A percentile compares a stretch with the other conserved stretches of the same genome.
These are phyloP conservation scores for Butyriboletus regius DNA, from an alignment of 1,284 basidiomycete genomes.

Conservation along the genomic window DNA sequence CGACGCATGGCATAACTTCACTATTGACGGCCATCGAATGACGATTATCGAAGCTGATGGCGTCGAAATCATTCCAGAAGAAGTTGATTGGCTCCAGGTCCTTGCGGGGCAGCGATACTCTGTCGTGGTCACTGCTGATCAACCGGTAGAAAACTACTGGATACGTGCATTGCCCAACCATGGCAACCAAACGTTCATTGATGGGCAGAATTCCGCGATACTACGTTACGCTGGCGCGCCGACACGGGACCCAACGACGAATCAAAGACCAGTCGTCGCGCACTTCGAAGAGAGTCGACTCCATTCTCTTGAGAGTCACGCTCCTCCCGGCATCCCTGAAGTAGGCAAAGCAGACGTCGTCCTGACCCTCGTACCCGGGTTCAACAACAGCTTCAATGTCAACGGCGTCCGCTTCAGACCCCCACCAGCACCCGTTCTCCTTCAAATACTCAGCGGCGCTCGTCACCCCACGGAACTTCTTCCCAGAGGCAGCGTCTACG, in stretches of 20 bases:
- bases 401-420: slow-evolving; percentile 34
- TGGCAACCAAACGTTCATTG: slow-evolving; percentile 22
- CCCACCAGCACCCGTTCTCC: slow-evolving; percentile 41
- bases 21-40: slow-evolving; percentile 38
- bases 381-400: slow-evolving; percentile 27
- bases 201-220: slow-evolving; percentile 39
- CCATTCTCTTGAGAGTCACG: slow-evolving; percentile 21
- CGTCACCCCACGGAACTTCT: slow-evolving; percentile 39
- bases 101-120: slow-evolving; percentile 36
- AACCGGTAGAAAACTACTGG: slow-evolving; percentile 34
- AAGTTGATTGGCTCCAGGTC: slow-evolving; percentile 32
- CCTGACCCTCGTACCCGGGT: slow-evolving; percentile 28
- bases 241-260: slow-evolving; percentile 31
- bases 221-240: slow-evolving; percentile 41
- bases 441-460: slow-evolving; percentile 49
- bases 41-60: slow-evolving; percentile 51
- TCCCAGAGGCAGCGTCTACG: slow-evolving; percentile 41
- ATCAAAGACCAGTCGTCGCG: slow-evolving; percentile 6
- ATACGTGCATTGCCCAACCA: slow-evolving; percentile 26
- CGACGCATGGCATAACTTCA: slow-evolving; percentile 32
- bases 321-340: slow-evolving; percentile 30
- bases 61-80: slow-evolving; percentile 35
- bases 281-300: slow-evolving; percentile 33
- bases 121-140: slow-evolving; percentile 34
- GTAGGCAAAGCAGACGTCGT: slow-evolving; percentile 35